A percentile compares a stretch with the other conserved stretches of the same genome.
Conservation (phyloP, 75 land plant genomes). For the Cunninghamia lanceolata region DNA sequence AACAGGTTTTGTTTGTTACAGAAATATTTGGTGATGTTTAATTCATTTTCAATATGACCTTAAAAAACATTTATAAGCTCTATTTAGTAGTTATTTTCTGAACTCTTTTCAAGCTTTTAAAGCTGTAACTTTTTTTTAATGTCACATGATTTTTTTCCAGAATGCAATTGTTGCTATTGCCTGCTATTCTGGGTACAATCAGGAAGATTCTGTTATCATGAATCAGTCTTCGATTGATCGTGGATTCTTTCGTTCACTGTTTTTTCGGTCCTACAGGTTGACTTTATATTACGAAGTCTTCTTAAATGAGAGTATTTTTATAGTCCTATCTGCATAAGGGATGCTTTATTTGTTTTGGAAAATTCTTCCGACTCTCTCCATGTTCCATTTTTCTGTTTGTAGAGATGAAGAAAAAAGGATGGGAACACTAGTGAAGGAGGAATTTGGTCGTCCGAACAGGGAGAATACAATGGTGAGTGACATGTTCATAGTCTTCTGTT, state of each 20-base stretch:
- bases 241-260: slow-evolving; percentile 94
- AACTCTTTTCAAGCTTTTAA: neutral
- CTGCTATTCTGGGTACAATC: slow-evolving; percentile 98
- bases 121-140: neutral
- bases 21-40: neutral
- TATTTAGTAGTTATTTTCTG: neutral
- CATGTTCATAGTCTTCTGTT: neutral
- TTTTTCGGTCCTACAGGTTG: slow-evolving; percentile 95
- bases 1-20: neutral
- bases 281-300: neutral
- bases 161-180: slow-evolving; percentile 99
- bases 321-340: neutral
- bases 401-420: slow-evolving; percentile 99
- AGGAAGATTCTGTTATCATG: slow-evolving; percentile 99
- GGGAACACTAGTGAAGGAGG: slow-evolving; percentile 97
- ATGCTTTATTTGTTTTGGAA: neutral
- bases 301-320: neutral
- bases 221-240: slow-evolving; percentile 98
- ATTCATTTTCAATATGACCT: neutral
- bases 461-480: slow-evolving; percentile 77
- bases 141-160: slow-evolving; percentile 25
- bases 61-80: neutral
- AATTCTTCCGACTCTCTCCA: neutral
- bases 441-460: slow-evolving; percentile 93
- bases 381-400: neutral